Evolutionary conservation across 176 grass and related monocot genomes (phyloP), one percentile per base, ranked within the genome.

Genomic region (sorghum (Sorghum bicolor)): DNA sequence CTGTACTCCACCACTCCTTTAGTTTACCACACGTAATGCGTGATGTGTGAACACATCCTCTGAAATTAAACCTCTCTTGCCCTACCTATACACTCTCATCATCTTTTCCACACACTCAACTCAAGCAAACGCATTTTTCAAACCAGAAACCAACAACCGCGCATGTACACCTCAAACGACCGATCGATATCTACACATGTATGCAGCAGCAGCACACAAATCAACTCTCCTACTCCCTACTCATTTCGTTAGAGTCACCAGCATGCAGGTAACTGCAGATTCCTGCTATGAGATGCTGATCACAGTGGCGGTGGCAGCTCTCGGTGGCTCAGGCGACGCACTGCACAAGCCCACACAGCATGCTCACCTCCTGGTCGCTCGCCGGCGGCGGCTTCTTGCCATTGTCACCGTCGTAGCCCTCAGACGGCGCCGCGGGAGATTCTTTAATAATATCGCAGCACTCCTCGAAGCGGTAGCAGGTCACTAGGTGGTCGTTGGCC

Each of bases 401-500:
- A 6, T 12, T 53, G 14, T 60, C 44, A 31, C 48, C 62, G 13
- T 30, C 75, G 24, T 16, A 12, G 14, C 13, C 77, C 3, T 39
- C 28, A 17, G 50, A 24, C 16, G 32, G 32, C 32, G 50, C 29
- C 11, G 57, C 11, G 37, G 70, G 7, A 2, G 65, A 44, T 20
- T 58, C 58, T 20, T 58, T 45, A n/a, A n/a, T 25, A 22, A 26
- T 37, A 63, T 50, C 53, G 43, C 80, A 74, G 74, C 97, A 99
- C 83, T 90, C 94, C 22, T 89, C 78, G 47, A 94, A 87, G 64
- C 97, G 90, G 67, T 90, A 92, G 87, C 97, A 99, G 17, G 72
- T 84, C 39, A 87, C 80, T 14, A 99, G 88, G 88, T 99, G 97
- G 79, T 99, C 97, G 64, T 99, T 99, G 34, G 91, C 91, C 74